phyloP scores from a whole-genome alignment of 192 early-diverging fungal species.

The Thamnidium elegans region DNA sequence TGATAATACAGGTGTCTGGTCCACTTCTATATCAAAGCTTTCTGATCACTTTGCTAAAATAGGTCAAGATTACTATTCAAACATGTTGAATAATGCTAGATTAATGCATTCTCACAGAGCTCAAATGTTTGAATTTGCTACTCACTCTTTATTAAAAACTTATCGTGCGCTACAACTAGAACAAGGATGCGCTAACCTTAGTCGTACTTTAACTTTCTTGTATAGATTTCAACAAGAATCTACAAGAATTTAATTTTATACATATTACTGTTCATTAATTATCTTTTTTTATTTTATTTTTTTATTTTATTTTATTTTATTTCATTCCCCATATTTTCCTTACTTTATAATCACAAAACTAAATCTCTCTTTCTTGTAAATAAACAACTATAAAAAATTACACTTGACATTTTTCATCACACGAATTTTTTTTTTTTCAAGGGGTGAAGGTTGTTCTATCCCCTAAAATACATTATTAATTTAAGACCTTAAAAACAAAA shows the following conservation, averaged over 20 bases:
- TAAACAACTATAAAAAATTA: too few relatives aligned
- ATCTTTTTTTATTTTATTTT: too few relatives aligned
- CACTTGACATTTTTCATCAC: too few relatives aligned
- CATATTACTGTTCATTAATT: too few relatives aligned
- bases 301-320: too few relatives aligned
- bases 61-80: conserved; percentile 18
- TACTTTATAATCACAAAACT: too few relatives aligned
- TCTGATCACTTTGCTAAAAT: conserved; percentile 22
- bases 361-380: too few relatives aligned
- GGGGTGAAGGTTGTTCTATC: too few relatives aligned
- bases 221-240: conserved; percentile 12
- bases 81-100: conserved; percentile 19
- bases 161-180: conserved; percentile 20
- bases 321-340: too few relatives aligned
- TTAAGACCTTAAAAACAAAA: too few relatives aligned
- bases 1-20: conserved; percentile 5
- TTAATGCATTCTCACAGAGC: conserved; percentile 20
- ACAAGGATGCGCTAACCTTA: conserved; percentile 17
- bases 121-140: conserved; percentile 20
- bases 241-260: conserved; percentile 2
- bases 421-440: too few relatives aligned
- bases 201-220: neutral
- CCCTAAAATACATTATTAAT: too few relatives aligned
- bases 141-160: conserved; percentile 4
- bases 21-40: conserved; percentile 14